These are phyloP conservation scores for Cladosporium sphaerospermum DNA, from an alignment of 2,329 filamentous ascomycete species.

Conservation along the genomic window DNA sequence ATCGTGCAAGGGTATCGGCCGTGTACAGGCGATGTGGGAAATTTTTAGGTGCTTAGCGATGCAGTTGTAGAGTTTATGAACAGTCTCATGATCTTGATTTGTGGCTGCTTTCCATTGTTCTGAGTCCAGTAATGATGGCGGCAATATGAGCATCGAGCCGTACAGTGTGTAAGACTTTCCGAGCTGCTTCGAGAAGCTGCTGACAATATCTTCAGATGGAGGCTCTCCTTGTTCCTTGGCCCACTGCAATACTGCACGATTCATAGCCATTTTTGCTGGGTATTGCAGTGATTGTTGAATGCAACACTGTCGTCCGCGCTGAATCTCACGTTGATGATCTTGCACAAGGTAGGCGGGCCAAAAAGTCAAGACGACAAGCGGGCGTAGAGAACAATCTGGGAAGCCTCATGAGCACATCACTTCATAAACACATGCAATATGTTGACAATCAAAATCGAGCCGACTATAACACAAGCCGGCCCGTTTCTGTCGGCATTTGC, in stretches of 20 bases:
- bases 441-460: too few relatives aligned
- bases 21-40: conserved; percentile 55
- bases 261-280: not conserved
- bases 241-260: not conserved
- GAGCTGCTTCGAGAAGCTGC: not conserved
- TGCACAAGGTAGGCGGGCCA: too few relatives aligned
- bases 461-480: too few relatives aligned
- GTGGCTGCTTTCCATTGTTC: conserved; percentile 32
- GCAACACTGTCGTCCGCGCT: too few relatives aligned
- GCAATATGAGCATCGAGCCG: conserved; percentile 52
- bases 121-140: conserved; percentile 39
- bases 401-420: too few relatives aligned
- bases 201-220: not conserved
- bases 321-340: conserved; percentile 15
- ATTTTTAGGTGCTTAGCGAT: conserved; percentile 39
- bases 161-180: conserved; percentile 48
- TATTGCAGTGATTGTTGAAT: too few relatives aligned
- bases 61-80: conserved; percentile 35
- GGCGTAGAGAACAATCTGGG: too few relatives aligned
- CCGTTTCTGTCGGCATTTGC: too few relatives aligned
- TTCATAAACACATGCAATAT: too few relatives aligned
- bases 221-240: not conserved
- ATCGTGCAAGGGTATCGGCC: conserved; percentile 43
- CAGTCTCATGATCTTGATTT: conserved; percentile 23
- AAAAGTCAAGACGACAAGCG: too few relatives aligned